Evolutionary conservation across 108 stramenopile genomes (phyloP).

Genomic region (Pseudonitzschia delicatissima): DNA sequence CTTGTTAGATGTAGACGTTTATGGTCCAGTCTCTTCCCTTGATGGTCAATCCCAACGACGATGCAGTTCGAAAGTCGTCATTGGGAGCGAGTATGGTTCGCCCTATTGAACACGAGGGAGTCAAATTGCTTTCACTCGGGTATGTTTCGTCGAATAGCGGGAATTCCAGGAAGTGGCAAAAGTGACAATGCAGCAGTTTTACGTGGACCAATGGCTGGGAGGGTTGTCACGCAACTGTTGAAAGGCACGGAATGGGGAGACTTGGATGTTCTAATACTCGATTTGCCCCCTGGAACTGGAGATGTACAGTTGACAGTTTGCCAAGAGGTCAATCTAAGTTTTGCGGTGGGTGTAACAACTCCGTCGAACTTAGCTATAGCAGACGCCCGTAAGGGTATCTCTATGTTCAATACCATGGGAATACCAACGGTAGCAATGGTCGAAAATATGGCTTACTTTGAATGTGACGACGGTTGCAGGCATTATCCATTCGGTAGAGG

Average conservation of each 20-base stretch:
- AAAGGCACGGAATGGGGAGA: slow-evolving; percentile 98
- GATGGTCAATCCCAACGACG: slow-evolving; percentile 75
- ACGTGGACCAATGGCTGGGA: slow-evolving; percentile 88
- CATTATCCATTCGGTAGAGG: slow-evolving; percentile 87
- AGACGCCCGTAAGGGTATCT: slow-evolving; percentile 96
- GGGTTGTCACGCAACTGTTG: slow-evolving; percentile 91
- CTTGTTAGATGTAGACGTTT: slow-evolving; percentile 96
- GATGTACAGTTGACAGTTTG: slow-evolving; percentile 97
- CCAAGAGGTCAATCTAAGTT: slow-evolving; percentile 90
- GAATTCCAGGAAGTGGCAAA: slow-evolving; percentile 85
- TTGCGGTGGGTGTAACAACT: slow-evolving; percentile 98
- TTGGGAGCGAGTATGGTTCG: slow-evolving; percentile 71
- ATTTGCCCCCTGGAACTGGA: slow-evolving; percentile 98
- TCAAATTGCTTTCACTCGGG: slow-evolving; percentile 85
- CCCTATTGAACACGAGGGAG: slow-evolving; percentile 81
- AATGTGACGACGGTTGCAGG: slow-evolving; percentile 72
- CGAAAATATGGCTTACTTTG: slow-evolving; percentile 98
- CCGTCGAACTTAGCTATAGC: slow-evolving; percentile 91
- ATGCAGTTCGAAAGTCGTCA: slow-evolving; percentile 62
- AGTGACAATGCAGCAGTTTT: slow-evolving; percentile 70
- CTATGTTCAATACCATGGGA: slow-evolving; percentile 92
- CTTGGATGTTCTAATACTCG: slow-evolving; percentile 94
- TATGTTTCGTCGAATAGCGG: slow-evolving; percentile 81
- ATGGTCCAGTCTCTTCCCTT: slow-evolving; percentile 94
- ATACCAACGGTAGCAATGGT: slow-evolving; percentile 94